Evolutionary conservation across 495 filamentous ascomycete genomes (phyloP).

Genomic region (Baudoinia panamericana): DNA sequence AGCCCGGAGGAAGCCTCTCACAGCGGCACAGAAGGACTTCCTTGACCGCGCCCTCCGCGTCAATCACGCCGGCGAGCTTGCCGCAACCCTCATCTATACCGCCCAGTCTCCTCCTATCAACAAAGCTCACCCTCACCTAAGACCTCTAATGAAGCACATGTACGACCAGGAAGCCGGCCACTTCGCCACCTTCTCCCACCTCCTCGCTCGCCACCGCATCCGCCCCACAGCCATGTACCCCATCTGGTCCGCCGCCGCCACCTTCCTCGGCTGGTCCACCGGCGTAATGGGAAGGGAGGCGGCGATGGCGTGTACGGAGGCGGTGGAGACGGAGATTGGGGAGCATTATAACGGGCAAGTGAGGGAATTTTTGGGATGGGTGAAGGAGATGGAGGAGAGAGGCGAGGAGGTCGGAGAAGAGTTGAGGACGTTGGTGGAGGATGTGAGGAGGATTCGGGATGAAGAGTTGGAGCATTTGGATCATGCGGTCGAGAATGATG

Average conservation of each 20-base stretch:
- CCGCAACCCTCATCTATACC: slow-evolving; percentile 38
- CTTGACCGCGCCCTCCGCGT: slow-evolving; percentile 55
- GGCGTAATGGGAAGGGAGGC: slow-evolving; percentile 84
- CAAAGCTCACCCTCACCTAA: slow-evolving; percentile 68
- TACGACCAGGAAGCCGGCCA: slow-evolving; percentile 90
- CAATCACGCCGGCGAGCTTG: slow-evolving; percentile 35
- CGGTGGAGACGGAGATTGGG: slow-evolving; percentile 96
- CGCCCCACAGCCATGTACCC: slow-evolving; percentile 92
- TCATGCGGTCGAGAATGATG: slow-evolving; percentile 84
- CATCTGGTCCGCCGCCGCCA: slow-evolving; percentile 72
- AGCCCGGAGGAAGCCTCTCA: slow-evolving; percentile 50
- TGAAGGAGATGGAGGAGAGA: slow-evolving; percentile 43
- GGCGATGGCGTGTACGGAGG: slow-evolving; percentile 97
- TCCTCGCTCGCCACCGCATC: slow-evolving; percentile 76
- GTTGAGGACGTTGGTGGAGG: slow-evolving; percentile 55
- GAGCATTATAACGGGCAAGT: slow-evolving; percentile 93
- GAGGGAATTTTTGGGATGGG: slow-evolving; percentile 63
- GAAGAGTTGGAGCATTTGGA: slow-evolving; percentile 96
- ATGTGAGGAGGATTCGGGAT: slow-evolving; percentile 74
- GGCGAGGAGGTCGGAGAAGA: slow-evolving; percentile 73
- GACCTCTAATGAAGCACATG: slow-evolving; percentile 91
- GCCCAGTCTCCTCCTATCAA: slow-evolving; percentile 50
- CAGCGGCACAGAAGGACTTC: slow-evolving; percentile 54
- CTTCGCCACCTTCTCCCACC: slow-evolving; percentile 67
- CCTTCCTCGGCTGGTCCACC: slow-evolving; percentile 78